Percentiles rank a stretch among this genome's conserved stretches.
These are phyloP conservation scores for Dothideomycetidae sp. DNA, from an alignment of 2,329 filamentous ascomycete species.

Conservation along the genomic window DNA sequence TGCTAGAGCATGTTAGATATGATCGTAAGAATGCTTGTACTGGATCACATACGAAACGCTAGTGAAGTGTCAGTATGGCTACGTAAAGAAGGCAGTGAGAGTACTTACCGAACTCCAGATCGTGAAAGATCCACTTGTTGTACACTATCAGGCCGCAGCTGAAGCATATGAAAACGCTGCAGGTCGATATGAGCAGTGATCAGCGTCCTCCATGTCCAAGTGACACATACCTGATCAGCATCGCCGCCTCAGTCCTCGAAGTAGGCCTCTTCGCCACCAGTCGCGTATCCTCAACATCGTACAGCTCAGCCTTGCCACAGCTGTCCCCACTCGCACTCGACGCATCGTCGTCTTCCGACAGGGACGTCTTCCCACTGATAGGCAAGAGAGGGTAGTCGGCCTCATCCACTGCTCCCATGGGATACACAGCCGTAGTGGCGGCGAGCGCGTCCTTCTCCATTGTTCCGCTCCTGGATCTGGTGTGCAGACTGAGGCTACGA, in stretches of 20 bases:
- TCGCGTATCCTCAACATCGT: not conserved
- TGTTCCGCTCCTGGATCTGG: no score
- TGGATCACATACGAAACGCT: not conserved
- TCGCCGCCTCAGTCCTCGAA: not conserved
- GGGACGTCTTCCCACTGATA: no score
- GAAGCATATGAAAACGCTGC: constrained; percentile 78
- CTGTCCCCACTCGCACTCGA: no score
- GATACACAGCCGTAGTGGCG: no score
- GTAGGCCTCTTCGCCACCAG: not conserved
- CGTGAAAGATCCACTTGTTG: constrained; percentile 97
- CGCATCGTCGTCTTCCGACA: no score
- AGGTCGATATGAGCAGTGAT: not conserved
- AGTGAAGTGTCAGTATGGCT: constrained; percentile 2
- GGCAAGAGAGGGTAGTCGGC: no score
- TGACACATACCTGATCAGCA: not conserved
- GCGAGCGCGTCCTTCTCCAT: no score
- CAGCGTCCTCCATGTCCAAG: no score
- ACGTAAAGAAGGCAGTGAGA: not conserved
- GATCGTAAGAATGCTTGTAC: not conserved
- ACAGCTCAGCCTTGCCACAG: not conserved
- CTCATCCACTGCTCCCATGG: no score
- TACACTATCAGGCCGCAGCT: constrained; percentile 93
- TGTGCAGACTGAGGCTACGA: no score
- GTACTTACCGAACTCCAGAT: constrained; percentile 64
- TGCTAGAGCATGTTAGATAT: constrained; percentile 36